A percentile compares a stretch with the other conserved stretches of the same genome.
Conservation (phyloP, 2,329 filamentous ascomycete genomes). For the Chrysosporium keratinophilum region DNA sequence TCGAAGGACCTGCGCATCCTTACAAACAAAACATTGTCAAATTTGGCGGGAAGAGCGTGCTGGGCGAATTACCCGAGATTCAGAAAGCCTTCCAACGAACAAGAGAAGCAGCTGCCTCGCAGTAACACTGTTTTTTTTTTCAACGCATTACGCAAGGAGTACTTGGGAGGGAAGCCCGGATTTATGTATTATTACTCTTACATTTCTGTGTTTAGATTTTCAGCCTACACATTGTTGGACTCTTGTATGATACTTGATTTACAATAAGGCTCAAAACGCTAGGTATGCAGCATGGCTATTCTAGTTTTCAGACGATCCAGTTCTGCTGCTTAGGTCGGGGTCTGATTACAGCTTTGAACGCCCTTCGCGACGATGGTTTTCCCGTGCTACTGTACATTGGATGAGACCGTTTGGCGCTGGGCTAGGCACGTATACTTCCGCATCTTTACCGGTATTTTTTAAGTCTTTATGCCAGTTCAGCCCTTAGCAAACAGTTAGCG, state of each 20-base stretch:
- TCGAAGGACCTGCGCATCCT: slow-evolving; percentile 84
- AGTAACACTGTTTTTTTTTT: background rate
- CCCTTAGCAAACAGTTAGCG: slow-evolving; percentile 43
- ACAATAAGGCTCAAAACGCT: background rate
- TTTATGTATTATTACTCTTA: slow-evolving; percentile 8
- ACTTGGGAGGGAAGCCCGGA: background rate
- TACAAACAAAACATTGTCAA: slow-evolving; percentile 79
- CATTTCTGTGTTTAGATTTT: background rate
- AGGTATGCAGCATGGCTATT: background rate
- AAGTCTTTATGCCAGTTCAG: slow-evolving; percentile 92
- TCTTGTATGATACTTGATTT: slow-evolving; percentile 9
- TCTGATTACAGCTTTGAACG: slow-evolving; percentile 9
- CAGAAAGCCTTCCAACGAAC: slow-evolving; percentile 29
- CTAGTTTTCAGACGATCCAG: background rate
- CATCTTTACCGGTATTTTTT: slow-evolving; percentile 91
- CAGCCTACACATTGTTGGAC: background rate
- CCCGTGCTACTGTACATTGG: slow-evolving; percentile 64
- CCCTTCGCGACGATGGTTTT: background rate
- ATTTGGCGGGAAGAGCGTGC: slow-evolving; percentile 49
- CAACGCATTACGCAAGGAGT: slow-evolving; percentile 8
- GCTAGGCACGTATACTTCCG: slow-evolving; percentile 90
- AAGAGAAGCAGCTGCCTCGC: slow-evolving; percentile 17
- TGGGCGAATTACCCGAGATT: slow-evolving; percentile 27
- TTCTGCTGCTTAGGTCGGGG: background rate
- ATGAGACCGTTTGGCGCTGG: slow-evolving; percentile 90